Evolutionary conservation across 139 green algal genomes (phyloP).

Genomic region (Pycnococcus provasolii): DNA sequence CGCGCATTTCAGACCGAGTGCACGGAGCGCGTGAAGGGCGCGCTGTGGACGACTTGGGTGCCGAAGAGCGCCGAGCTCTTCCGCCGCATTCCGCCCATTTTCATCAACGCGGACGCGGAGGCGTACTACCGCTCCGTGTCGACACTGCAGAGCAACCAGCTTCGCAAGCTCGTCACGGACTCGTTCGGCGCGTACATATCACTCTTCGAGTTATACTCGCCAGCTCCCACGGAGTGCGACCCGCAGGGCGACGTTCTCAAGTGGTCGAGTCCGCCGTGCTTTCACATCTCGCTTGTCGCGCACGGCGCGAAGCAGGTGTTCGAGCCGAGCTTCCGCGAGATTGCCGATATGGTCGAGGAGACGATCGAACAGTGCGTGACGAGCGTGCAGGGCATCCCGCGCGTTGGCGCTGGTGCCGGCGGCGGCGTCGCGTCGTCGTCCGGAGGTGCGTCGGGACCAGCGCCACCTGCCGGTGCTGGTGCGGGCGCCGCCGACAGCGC

Average conservation of each 20-base stretch:
- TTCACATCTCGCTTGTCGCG: constrained; percentile 44
- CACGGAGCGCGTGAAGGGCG: constrained; percentile 38
- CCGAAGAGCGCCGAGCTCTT: constrained; percentile 57
- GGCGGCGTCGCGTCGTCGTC: constrained; percentile 6
- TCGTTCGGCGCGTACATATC: constrained; percentile 27
- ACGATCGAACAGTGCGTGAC: constrained; percentile 40
- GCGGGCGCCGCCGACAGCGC: too few relatives aligned
- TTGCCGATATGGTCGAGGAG: constrained; percentile 35
- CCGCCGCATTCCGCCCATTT: constrained; percentile 49
- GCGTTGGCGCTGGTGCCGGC: constrained; percentile 30
- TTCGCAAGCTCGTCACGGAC: constrained; percentile 46
- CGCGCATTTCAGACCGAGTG: constrained; percentile 38
- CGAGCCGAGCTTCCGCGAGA: constrained; percentile 44
- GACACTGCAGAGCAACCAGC: constrained; percentile 55
- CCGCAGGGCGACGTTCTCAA: constrained; percentile 39
- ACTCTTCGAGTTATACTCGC: constrained; percentile 35
- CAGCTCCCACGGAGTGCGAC: constrained; percentile 31
- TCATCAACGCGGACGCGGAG: constrained; percentile 54
- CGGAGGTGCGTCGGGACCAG: too few relatives aligned
- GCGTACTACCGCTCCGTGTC: constrained; percentile 42
- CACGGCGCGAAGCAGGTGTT: constrained; percentile 31
- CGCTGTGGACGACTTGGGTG: constrained; percentile 60
- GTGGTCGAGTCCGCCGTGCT: constrained; percentile 39
- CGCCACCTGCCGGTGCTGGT: too few relatives aligned
- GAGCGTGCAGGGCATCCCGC: constrained; percentile 39